phyloP scores from a whole-genome alignment of 2,329 filamentous ascomycete species.

The Paracoccidioides lutzii region DNA sequence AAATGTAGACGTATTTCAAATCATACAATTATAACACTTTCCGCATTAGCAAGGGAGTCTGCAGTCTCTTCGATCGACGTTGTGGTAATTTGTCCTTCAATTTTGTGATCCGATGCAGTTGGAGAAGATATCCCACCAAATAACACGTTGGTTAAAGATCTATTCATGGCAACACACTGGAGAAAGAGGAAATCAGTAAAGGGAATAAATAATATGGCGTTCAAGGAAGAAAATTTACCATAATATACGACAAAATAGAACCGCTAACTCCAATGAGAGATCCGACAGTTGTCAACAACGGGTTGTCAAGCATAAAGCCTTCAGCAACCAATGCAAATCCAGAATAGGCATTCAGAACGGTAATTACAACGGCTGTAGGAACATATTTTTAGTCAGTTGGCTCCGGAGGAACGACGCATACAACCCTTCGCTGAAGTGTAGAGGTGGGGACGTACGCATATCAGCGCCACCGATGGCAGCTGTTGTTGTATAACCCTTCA shows the following conservation, averaged over 20 bases:
- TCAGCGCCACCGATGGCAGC: conserved; percentile 84
- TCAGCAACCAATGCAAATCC: conserved; percentile 84
- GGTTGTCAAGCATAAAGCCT: conserved; percentile 82
- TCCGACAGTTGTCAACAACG: conserved; percentile 70
- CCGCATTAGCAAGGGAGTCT: conserved; percentile 59
- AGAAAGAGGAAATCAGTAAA: not conserved
- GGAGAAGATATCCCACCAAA: conserved; percentile 68
- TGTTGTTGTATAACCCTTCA: conserved; percentile 79
- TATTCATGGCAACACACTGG: conserved; percentile 76
- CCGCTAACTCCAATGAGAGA: conserved; percentile 80
- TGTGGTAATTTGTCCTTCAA: conserved; percentile 66
- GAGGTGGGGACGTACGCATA: conserved; percentile 48
- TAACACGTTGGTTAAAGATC: conserved; percentile 74
- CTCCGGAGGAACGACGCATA: not conserved
- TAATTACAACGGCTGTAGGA: conserved; percentile 61
- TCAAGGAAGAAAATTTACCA: conserved; percentile 25
- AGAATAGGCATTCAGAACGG: conserved; percentile 79
- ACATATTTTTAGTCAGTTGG: conserved; percentile 10
- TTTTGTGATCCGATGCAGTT: conserved; percentile 55
- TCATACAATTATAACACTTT: conserved; percentile 66
- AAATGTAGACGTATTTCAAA: conserved; percentile 47
- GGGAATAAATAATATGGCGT: not conserved
- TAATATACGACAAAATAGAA: conserved; percentile 76
- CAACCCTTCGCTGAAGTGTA: not conserved
- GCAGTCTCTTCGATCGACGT: conserved; percentile 70